phyloP scores from a whole-genome alignment of 2,329 filamentous ascomycete species.

The Fusarium praegraminearum region DNA sequence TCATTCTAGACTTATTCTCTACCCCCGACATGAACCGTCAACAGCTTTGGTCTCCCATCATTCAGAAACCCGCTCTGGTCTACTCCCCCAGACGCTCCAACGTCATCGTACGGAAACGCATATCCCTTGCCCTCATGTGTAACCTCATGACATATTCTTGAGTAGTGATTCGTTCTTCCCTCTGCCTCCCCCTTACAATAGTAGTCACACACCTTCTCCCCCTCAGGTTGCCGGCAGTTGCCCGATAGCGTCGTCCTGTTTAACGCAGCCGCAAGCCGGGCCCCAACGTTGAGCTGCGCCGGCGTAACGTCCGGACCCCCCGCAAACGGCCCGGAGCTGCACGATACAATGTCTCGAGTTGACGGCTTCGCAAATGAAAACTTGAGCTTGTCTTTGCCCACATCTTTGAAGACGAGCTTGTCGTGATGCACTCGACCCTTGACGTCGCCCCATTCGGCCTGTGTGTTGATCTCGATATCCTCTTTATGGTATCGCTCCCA shows the following conservation, averaged over 20 bases:
- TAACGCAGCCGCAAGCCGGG: conserved; percentile 80
- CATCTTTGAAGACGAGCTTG: conserved; percentile 56
- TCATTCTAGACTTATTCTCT: background rate
- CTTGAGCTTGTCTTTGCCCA: conserved; percentile 51
- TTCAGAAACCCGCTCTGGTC: conserved; percentile 74
- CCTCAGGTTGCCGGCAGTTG: conserved; percentile 64
- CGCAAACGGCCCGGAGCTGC: conserved; percentile 67
- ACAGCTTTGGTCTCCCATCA: conserved; percentile 65
- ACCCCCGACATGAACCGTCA: conserved; percentile 69
- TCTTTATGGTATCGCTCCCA: conserved; percentile 62
- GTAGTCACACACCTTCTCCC: conserved; percentile 62
- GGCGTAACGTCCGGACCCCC: conserved; percentile 53
- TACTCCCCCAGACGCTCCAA: conserved; percentile 63
- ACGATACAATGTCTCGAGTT: conserved; percentile 64
- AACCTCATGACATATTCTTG: conserved; percentile 71
- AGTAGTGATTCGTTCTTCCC: conserved; percentile 71
- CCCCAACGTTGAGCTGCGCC: conserved; percentile 72
- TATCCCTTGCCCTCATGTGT: conserved; percentile 73
- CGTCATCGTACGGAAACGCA: conserved; percentile 79
- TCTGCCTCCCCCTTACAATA: conserved; percentile 59
- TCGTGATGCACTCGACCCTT: conserved; percentile 57
- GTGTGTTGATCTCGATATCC: conserved; percentile 65
- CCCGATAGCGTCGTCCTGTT: conserved; percentile 77
- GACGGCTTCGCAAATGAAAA: conserved; percentile 59
- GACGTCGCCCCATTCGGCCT: conserved; percentile 63